Base-by-base conservation (phyloP, 352 stramenopile species). In the Phytophthora sp. region DNA sequence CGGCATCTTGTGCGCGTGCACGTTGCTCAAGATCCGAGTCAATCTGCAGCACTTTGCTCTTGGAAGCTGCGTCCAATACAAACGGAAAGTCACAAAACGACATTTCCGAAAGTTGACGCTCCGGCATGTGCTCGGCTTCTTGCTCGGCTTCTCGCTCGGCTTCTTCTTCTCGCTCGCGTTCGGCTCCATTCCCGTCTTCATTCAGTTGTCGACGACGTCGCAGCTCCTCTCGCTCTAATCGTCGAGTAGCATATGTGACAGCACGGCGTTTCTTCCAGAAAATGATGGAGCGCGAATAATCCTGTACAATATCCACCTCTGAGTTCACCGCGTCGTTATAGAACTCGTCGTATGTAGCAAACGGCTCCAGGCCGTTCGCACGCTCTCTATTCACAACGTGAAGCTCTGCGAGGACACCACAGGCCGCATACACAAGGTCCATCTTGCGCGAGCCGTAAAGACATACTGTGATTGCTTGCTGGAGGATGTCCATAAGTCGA, bases 301-400 rank as follows among this genome's bases (percentile, higher is more conserved):
- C 86, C 47, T 89, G 71, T 11, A 92, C 76, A 31, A 94, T 77
- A 53, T 94, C 85, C n/a, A 92, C 77, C 66, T 94, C 86, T 6
- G 77, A 88, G 62, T 94, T 94, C 11, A 92, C 82, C 0, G 86
- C 86, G 31, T 94, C 86, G 54, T 94, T 94, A 57, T 94, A 94
- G 56, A 94, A 92, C 44, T 89, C 83, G 9, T 88, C 71, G 56
- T 89, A 92, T 2, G 66, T 74, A 6, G 80, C 80, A 68, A 92
- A 92, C 11, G 65, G 64, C 13, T 74, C 72, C 2, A 56, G 27
- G 6, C 56, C 58, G 52, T 62, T 39, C 15, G 31, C 42, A 23
- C 82, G 73, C 18, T 72, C 52, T 23, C 63, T 36, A 44, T 94
- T 94, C 46, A 94, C 82, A 42, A 69, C 62, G 29, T 91, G 76